A percentile compares a stretch with the other conserved stretches of the same genome.
phyloP scores from a whole-genome alignment of 75 land plant genomes.

The Pinus albicaulis region DNA sequence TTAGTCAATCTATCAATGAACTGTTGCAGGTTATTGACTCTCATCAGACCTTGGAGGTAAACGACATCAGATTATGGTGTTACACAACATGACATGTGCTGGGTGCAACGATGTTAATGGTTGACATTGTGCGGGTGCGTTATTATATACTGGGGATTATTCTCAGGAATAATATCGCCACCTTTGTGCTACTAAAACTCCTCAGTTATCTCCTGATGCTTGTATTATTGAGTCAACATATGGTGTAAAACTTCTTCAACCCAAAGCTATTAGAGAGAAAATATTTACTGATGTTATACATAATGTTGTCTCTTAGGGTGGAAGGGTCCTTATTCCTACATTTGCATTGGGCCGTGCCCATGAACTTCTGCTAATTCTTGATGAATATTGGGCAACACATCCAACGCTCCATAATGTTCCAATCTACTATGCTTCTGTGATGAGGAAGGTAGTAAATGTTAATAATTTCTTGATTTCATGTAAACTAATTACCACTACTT shows the following conservation, averaged over 20 bases:
- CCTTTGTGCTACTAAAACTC: conserved; percentile 90
- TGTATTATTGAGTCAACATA: conserved; percentile 98
- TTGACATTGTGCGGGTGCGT: conserved; percentile 96
- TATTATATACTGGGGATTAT: conserved; percentile 97
- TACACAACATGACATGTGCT: conserved; percentile 98
- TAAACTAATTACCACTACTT: too few species aligned
- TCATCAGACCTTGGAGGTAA: conserved; percentile 94
- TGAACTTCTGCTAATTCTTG: conserved; percentile 90
- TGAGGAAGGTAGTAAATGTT: background rate
- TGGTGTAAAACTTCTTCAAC: conserved; percentile 94
- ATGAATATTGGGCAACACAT: conserved; percentile 95
- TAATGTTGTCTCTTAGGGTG: conserved; percentile 79
- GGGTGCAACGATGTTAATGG: conserved; percentile 99
- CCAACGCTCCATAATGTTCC: conserved; percentile 94
- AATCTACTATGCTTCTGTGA: conserved; percentile 83
- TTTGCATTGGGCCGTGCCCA: conserved; percentile 99
- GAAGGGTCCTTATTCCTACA: conserved; percentile 93
- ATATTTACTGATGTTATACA: conserved; percentile 90
- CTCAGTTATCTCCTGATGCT: conserved; percentile 93
- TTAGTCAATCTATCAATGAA: background rate
- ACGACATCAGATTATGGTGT: conserved; percentile 98
- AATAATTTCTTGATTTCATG: background rate
- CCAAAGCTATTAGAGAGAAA: conserved; percentile 79
- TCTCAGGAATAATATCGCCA: conserved; percentile 97
- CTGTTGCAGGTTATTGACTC: conserved; percentile 87